These are phyloP conservation scores for Tagetes erecta DNA, from an alignment of 129 eudicot species.

Conservation along the genomic window DNA sequence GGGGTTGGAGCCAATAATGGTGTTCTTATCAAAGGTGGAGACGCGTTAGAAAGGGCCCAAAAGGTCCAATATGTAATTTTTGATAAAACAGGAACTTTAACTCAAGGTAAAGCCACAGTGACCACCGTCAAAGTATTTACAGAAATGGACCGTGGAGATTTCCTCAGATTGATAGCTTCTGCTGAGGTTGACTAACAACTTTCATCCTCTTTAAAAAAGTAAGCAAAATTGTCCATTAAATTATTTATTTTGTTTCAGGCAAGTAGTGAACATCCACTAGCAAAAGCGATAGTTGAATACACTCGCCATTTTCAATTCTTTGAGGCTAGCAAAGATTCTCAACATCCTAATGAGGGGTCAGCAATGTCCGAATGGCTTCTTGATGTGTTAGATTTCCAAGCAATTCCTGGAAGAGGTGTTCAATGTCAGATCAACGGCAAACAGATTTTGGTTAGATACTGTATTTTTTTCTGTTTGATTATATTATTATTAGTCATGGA, in stretches of 20 bases:
- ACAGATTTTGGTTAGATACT: slow-evolving; percentile 61
- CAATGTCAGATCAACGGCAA: slow-evolving; percentile 70
- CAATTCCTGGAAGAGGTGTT: slow-evolving; percentile 92
- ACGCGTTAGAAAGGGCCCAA: slow-evolving; percentile 91
- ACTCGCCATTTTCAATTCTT: slow-evolving; percentile 95
- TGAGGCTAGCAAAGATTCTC: slow-evolving; percentile 54
- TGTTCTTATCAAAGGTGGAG: slow-evolving; percentile 98
- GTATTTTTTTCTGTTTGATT: background rate
- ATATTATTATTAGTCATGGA: background rate
- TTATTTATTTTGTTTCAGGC: slow-evolving; percentile 45
- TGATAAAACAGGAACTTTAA: slow-evolving; percentile 95
- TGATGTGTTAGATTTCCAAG: slow-evolving; percentile 68
- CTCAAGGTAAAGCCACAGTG: slow-evolving; percentile 96
- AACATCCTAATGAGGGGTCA: slow-evolving; percentile 34
- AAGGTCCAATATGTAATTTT: slow-evolving; percentile 84
- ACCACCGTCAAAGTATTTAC: slow-evolving; percentile 72
- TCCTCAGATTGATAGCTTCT: slow-evolving; percentile 89
- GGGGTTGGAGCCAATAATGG: slow-evolving; percentile 98
- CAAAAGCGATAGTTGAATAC: slow-evolving; percentile 80
- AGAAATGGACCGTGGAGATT: slow-evolving; percentile 85
- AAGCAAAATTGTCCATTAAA: background rate
- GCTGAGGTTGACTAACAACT: slow-evolving; percentile 65
- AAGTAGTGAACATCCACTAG: slow-evolving; percentile 97
- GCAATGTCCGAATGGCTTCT: slow-evolving; percentile 78
- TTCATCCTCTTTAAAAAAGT: background rate